Percentiles rank a stretch among this genome's conserved stretches.
Conservation (phyloP, 2,329 filamentous ascomycete genomes). For the Mollisia scopiformis region DNA sequence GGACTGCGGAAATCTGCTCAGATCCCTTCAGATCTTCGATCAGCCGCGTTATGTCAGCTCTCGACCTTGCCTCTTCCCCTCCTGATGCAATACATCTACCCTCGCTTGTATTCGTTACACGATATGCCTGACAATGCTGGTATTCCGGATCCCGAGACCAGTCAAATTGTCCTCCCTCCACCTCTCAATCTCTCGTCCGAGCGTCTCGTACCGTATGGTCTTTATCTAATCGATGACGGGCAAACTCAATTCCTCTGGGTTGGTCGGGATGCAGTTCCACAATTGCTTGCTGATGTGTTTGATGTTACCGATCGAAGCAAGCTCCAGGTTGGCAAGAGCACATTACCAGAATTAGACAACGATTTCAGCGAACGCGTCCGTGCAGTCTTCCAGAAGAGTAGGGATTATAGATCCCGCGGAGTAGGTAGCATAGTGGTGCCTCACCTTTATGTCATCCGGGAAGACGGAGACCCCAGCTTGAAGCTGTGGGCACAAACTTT, state of each 20-base stretch:
- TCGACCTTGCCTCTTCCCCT: constrained; percentile 90
- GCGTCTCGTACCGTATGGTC: constrained; percentile 82
- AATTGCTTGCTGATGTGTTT: constrained; percentile 88
- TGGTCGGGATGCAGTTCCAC: constrained; percentile 88
- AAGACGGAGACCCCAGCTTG: constrained; percentile 93
- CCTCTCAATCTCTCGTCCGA: constrained; percentile 86
- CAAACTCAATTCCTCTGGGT: constrained; percentile 98
- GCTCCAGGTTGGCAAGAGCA: constrained; percentile 88
- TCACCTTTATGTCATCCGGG: constrained; percentile 89
- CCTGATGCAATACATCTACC: constrained; percentile 91
- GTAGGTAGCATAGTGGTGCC: constrained; percentile 93
- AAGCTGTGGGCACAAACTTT: constrained; percentile 97
- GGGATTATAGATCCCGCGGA: constrained; percentile 82
- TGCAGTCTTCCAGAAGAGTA: constrained; percentile 88
- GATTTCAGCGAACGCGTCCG: constrained; percentile 96
- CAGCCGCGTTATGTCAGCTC: constrained; percentile 89
- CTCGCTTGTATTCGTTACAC: constrained; percentile 82
- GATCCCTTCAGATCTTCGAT: constrained; percentile 91
- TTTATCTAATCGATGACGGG: constrained; percentile 96
- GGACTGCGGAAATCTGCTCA: constrained; percentile 90
- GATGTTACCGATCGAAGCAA: constrained; percentile 81
- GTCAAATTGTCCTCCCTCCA: constrained; percentile 86
- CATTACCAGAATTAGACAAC: constrained; percentile 84
- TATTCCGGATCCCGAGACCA: constrained; percentile 80
- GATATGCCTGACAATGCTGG: constrained; percentile 97